A percentile compares a stretch with the other conserved stretches of the same genome.
Conservation (phyloP, 2,329 filamentous ascomycete species). For the Rutstroemia sydowiana region DNA sequence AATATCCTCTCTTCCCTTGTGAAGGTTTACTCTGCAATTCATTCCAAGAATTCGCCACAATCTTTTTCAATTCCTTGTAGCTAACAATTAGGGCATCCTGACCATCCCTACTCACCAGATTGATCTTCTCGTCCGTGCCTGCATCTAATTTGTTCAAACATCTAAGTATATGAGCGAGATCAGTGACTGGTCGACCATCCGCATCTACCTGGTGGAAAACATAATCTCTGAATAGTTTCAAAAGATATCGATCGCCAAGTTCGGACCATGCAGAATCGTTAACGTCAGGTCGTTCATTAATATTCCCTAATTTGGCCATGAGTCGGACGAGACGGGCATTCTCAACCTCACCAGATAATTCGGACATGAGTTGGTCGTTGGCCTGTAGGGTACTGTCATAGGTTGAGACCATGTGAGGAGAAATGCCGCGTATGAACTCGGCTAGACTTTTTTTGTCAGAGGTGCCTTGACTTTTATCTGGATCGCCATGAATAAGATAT, state of each 20-base stretch:
- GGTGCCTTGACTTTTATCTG: too few species aligned
- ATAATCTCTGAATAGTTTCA: constrained; percentile 94
- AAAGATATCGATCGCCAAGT: constrained; percentile 81
- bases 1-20: constrained; percentile 6
- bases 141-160: constrained; percentile 91
- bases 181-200: constrained; percentile 73
- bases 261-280: constrained; percentile 82
- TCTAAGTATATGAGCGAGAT: constrained; percentile 79
- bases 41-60: constrained; percentile 48
- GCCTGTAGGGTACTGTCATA: constrained; percentile 75
- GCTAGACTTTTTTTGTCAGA: constrained; percentile 67
- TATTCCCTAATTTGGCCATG: constrained; percentile 73
- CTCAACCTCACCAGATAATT: constrained; percentile 75
- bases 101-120: constrained; percentile 81
- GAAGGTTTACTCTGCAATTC: constrained; percentile 38
- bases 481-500: constrained; percentile 69
- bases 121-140: constrained; percentile 78
- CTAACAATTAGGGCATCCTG: constrained; percentile 82
- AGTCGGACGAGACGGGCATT: constrained; percentile 78
- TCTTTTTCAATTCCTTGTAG: constrained; percentile 79
- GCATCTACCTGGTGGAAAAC: constrained; percentile 94
- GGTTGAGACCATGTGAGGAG: constrained; percentile 65
- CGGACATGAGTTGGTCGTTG: constrained; percentile 65
- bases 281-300: constrained; percentile 86
- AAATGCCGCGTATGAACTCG: constrained; percentile 70